Conservation (phyloP, 768 basidiomycete species). For the Trichaptum fuscoviolaceum region DNA sequence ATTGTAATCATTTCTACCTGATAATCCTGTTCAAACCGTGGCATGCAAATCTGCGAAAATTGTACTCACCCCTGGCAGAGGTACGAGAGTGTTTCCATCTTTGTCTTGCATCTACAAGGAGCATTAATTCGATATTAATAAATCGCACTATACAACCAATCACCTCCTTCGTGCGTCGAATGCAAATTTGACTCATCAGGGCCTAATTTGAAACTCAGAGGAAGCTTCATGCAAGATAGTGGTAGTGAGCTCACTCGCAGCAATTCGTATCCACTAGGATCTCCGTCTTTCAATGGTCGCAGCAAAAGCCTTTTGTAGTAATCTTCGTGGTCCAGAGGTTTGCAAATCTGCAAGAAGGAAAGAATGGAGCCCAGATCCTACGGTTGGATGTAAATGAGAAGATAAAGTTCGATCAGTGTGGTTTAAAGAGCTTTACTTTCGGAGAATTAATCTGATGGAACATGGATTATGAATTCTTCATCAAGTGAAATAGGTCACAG, state of each 20-base stretch:
- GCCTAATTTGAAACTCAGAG: slow-evolving; percentile 37
- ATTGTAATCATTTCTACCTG: slow-evolving; percentile 77
- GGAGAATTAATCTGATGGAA: slow-evolving; percentile 68
- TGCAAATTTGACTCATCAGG: slow-evolving; percentile 72
- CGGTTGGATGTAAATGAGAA: neutral
- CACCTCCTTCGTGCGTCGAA: slow-evolving; percentile 81
- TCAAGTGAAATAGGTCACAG: neutral
- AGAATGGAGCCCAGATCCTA: slow-evolving; percentile 86
- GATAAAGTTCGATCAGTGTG: neutral
- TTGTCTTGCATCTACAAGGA: slow-evolving; percentile 73
- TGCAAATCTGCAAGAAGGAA: slow-evolving; percentile 81
- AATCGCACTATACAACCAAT: slow-evolving; percentile 10
- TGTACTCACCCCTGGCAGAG: slow-evolving; percentile 59
- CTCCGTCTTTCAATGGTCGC: slow-evolving; percentile 69
- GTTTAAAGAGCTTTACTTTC: slow-evolving; percentile 33
- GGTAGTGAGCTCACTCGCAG: slow-evolving; percentile 45
- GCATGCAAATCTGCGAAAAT: neutral
- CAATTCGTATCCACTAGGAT: slow-evolving; percentile 62
- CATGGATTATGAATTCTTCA: slow-evolving; percentile 6
- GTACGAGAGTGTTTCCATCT: slow-evolving; percentile 64
- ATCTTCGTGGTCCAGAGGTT: slow-evolving; percentile 76
- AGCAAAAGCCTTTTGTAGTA: slow-evolving; percentile 76
- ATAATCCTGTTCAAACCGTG: slow-evolving; percentile 6
- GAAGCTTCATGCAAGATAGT: neutral
- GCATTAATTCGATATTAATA: slow-evolving; percentile 11